Conservation (phyloP, 2,329 filamentous ascomycete species). For the Neophaeococcomyces mojaviensis region DNA sequence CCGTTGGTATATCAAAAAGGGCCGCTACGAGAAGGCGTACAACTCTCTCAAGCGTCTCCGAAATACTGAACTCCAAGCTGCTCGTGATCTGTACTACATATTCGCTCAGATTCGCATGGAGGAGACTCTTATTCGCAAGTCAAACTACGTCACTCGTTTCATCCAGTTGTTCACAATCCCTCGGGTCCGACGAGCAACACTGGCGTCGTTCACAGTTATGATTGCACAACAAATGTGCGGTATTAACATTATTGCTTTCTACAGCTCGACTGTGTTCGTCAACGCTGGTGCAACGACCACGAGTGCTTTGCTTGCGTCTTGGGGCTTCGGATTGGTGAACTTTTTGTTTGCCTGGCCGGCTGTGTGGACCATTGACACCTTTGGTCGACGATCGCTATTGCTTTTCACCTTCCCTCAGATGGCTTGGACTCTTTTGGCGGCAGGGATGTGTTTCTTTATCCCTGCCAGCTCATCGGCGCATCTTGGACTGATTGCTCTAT, state of each 20-base stretch:
- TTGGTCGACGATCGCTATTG: constrained; percentile 54
- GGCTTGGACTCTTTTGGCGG: constrained; percentile 46
- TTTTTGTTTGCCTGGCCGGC: constrained; percentile 59
- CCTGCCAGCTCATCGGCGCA: constrained; percentile 34
- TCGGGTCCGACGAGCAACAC: constrained; percentile 25
- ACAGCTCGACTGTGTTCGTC: constrained; percentile 53
- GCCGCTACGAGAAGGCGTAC: constrained; percentile 54
- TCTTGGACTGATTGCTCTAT: constrained; percentile 35
- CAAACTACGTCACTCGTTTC: constrained; percentile 43
- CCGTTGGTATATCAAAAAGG: constrained; percentile 62
- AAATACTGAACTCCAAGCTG: constrained; percentile 50
- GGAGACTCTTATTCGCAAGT: constrained; percentile 30
- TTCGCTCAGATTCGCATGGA: constrained; percentile 43
- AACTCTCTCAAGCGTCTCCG: constrained; percentile 50
- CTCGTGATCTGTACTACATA: constrained; percentile 54
- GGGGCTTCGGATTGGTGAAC: constrained; percentile 59
- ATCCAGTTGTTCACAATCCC: constrained; percentile 27
- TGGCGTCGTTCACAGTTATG: constrained; percentile 26
- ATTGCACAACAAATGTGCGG: constrained; percentile 31
- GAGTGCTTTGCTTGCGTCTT: constrained; percentile 54
- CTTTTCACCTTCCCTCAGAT: constrained; percentile 59
- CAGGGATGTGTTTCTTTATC: constrained; percentile 48
- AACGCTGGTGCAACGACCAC: constrained; percentile 50
- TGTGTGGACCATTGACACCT: constrained; percentile 55
- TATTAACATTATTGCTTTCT: constrained; percentile 48